Percentiles rank a stretch among this genome's conserved stretches.
phyloP scores from a whole-genome alignment of 148 eudicot species.

The Chenopodium quinoa region DNA sequence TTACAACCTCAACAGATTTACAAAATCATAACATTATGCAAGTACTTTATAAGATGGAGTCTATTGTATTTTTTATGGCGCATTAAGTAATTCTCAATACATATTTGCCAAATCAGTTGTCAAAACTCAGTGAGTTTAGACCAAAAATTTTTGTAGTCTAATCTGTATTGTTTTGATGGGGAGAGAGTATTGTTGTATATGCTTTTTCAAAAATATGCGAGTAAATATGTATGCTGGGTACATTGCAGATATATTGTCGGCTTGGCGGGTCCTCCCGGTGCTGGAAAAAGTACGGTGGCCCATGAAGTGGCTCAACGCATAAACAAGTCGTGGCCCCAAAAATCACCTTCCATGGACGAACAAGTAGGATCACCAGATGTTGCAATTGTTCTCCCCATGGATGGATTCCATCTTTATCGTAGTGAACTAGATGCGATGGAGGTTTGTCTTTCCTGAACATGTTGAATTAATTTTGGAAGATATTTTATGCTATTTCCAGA shows the following conservation, averaged over 20 bases:
- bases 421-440: constrained; percentile 90
- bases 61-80: background rate
- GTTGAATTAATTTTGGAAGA: background rate
- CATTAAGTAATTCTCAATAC: too few species aligned
- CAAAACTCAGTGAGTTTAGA: background rate
- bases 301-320: constrained; percentile 70
- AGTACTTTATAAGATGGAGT: background rate
- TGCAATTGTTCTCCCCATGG: constrained; percentile 91
- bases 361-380: constrained; percentile 64
- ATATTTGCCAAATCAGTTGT: background rate
- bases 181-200: background rate
- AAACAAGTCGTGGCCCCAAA: constrained; percentile 78
- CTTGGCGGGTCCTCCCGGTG: constrained; percentile 97
- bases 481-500: background rate
- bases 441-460: constrained; percentile 38
- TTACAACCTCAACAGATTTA: background rate
- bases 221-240: constrained; percentile 8
- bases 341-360: constrained; percentile 57
- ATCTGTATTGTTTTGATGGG: background rate
- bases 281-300: constrained; percentile 95
- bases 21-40: background rate
- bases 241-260: constrained; percentile 81
- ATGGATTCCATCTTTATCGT: constrained; percentile 97
- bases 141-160: background rate
- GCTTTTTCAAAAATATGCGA: background rate